phyloP scores from a whole-genome alignment of 768 basidiomycete genomes.

The Sutorius australiensis region DNA sequence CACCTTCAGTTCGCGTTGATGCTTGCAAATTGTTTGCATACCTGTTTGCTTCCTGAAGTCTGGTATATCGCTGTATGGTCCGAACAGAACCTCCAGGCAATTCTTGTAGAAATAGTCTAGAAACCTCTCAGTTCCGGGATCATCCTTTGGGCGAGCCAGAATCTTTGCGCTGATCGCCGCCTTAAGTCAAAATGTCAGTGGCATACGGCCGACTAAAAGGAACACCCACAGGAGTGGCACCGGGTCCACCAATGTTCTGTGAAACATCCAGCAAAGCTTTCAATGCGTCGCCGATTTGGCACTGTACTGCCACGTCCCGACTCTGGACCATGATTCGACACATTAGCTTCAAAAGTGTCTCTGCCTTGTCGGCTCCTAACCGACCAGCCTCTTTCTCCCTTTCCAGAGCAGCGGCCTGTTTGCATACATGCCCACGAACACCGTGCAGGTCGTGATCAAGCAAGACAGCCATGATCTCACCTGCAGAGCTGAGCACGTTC shows the following conservation, averaged over 20 bases:
- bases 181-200: constrained; percentile 17
- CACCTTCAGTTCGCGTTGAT: neutral
- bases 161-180: constrained; percentile 39
- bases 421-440: constrained; percentile 79
- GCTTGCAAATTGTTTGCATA: constrained; percentile 13
- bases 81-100: constrained; percentile 73
- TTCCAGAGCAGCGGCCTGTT: constrained; percentile 71
- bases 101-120: constrained; percentile 91
- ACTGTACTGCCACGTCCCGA: constrained; percentile 82
- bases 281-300: constrained; percentile 85
- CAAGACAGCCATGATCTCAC: constrained; percentile 79
- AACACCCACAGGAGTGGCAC: constrained; percentile 34
- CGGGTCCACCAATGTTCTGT: constrained; percentile 36
- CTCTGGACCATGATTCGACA: constrained; percentile 76
- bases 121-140: constrained; percentile 83
- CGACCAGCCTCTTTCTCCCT: constrained; percentile 56
- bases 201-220: neutral
- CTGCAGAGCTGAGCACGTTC: constrained; percentile 72
- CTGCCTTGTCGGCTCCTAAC: constrained; percentile 57
- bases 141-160: constrained; percentile 66
- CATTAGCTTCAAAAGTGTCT: constrained; percentile 72
- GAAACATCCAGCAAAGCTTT: constrained; percentile 81
- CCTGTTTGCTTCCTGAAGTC: constrained; percentile 57
- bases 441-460: constrained; percentile 90
- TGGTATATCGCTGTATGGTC: constrained; percentile 70